A percentile compares a stretch with the other conserved stretches of the same genome.
These are phyloP conservation scores for Malassezia yamatoensis DNA, from an alignment of 1,284 basidiomycete species.

Conservation along the genomic window DNA sequence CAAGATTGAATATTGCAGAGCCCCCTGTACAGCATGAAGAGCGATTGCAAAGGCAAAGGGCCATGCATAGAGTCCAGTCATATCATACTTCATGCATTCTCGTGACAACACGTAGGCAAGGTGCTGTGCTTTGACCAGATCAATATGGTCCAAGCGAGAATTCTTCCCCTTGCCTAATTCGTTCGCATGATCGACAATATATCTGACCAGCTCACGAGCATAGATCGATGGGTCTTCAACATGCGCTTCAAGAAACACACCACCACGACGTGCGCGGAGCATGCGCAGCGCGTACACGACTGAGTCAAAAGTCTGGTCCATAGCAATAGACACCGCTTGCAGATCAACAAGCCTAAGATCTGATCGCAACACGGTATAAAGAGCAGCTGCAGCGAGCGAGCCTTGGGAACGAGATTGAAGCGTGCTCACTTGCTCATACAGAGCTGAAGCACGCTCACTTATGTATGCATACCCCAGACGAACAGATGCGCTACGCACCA, in stretches of 20 bases:
- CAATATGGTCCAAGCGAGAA: background rate
- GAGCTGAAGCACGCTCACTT: background rate
- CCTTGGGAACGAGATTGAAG: background rate
- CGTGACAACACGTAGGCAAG: background rate
- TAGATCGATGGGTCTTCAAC: conserved; percentile 9
- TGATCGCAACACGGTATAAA: conserved; percentile 11
- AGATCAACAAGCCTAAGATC: conserved; percentile 9
- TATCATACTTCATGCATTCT: background rate
- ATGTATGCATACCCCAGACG: conserved; percentile 14
- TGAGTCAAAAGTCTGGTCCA: background rate
- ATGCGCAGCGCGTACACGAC: background rate
- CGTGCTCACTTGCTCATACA: conserved; percentile 1
- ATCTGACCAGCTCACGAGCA: background rate
- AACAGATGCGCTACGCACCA: conserved; percentile 8
- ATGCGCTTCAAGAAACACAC: background rate
- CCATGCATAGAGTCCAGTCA: background rate
- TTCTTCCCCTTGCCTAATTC: background rate
- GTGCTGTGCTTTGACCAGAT: background rate
- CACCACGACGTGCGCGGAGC: background rate
- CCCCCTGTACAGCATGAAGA: conserved; percentile 14
- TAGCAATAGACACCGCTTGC: conserved; percentile 5
- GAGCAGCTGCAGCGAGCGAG: conserved; percentile 9
- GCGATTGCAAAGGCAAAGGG: conserved; percentile 16
- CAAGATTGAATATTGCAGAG: background rate
- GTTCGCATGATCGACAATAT: background rate